Percentiles rank a stretch among this genome's conserved stretches.
phyloP scores from a whole-genome alignment of 441 rosid genomes.

The Manihot esculenta region DNA sequence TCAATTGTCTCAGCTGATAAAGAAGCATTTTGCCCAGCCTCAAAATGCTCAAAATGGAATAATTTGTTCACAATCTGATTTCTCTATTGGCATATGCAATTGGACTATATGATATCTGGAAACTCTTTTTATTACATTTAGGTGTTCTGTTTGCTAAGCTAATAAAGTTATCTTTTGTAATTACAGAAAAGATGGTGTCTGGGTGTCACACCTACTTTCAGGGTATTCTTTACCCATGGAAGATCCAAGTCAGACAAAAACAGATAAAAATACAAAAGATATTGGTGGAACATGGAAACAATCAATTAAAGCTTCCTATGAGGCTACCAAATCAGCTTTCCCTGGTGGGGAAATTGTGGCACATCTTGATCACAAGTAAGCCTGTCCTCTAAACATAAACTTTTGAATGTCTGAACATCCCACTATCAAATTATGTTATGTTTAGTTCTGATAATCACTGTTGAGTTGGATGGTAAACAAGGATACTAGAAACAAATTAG shows the following conservation, averaged over 20 bases:
- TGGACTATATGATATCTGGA: not conserved
- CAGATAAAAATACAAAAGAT: constrained; percentile 28
- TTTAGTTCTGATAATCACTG: not conserved
- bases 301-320: constrained; percentile 60
- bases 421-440: not conserved
- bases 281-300: constrained; percentile 73
- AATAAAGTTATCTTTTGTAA: not conserved
- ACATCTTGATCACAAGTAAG: constrained; percentile 86
- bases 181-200: constrained; percentile 63
- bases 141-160: not conserved
- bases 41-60: no score
- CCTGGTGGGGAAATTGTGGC: constrained; percentile 74
- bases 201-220: constrained; percentile 86
- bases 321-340: constrained; percentile 71
- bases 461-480: not conserved
- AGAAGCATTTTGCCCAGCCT: not conserved
- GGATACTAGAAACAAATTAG: not conserved
- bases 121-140: not conserved
- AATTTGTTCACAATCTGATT: no score
- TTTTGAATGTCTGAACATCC: not conserved
- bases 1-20: not conserved
- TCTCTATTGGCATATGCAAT: not conserved
- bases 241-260: constrained; percentile 49
- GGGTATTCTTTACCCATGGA: constrained; percentile 83
- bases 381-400: not conserved